Percentiles rank a stretch among this genome's conserved stretches.
Conservation (phyloP, 1,139 yeast species). For the Scheffersomyces insectosa region DNA sequence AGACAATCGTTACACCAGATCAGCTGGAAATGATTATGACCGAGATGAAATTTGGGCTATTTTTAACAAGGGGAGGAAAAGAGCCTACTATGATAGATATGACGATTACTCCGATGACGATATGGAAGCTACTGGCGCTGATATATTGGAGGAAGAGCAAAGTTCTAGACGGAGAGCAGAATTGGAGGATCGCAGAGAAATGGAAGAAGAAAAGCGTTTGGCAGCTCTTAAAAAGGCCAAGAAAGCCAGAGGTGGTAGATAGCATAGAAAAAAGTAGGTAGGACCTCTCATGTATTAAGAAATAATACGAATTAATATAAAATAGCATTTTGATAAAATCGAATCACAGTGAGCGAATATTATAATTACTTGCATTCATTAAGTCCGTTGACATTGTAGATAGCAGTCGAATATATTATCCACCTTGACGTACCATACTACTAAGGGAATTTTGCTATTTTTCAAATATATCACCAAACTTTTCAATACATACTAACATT, state of each 20-base stretch:
- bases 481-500: too few relatives aligned
- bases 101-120: conserved; percentile 65
- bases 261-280: too few relatives aligned
- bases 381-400: too few relatives aligned
- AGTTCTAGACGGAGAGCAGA: conserved; percentile 60
- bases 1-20: conserved; percentile 3
- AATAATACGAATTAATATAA: too few relatives aligned
- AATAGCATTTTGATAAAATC: too few relatives aligned
- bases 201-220: conserved; percentile 46
- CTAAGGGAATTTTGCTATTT: too few relatives aligned
- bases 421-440: too few relatives aligned
- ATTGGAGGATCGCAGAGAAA: conserved; percentile 65
- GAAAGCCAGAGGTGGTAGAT: conserved; percentile 5
- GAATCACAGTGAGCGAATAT: too few relatives aligned
- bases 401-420: too few relatives aligned
- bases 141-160: conserved; percentile 78
- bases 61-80: conserved; percentile 64
- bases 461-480: too few relatives aligned
- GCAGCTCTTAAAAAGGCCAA: conserved; percentile 33
- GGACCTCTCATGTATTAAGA: too few relatives aligned
- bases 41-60: conserved; percentile 89
- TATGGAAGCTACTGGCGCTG: conserved; percentile 95
- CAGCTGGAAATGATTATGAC: conserved; percentile 51
- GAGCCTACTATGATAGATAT: conserved; percentile 43
- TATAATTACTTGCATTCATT: too few relatives aligned